A percentile compares a stretch with the other conserved stretches of the same genome.
Evolutionary conservation across 2,329 filamentous ascomycete genomes (phyloP).

Genomic region (Didymella keratinophila): DNA sequence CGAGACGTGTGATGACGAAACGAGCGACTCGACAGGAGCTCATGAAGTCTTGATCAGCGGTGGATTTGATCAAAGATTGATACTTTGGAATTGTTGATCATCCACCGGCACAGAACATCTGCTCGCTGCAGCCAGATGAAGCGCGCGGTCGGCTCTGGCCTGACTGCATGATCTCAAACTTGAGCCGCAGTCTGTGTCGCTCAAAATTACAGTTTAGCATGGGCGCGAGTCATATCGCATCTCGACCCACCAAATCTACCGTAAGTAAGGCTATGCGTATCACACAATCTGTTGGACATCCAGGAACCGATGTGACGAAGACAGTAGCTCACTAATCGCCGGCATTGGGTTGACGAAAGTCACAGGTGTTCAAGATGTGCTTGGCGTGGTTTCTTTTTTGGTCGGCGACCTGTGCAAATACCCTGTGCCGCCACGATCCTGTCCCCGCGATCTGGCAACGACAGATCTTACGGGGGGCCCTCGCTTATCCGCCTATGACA

Average conservation of each 20-base stretch:
- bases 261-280: not conserved
- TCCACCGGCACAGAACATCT: not conserved
- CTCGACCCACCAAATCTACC: not conserved
- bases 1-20: conserved; percentile 22
- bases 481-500: conserved; percentile 24
- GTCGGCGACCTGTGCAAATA: conserved; percentile 17
- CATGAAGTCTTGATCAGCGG: conserved; percentile 68
- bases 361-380: conserved; percentile 2
- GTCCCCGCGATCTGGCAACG: conserved; percentile 25
- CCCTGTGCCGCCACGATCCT: conserved; percentile 23
- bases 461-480: conserved; percentile 17
- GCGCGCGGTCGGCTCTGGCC: not conserved
- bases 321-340: conserved; percentile 4
- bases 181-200: not conserved
- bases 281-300: not conserved
- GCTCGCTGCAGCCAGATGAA: not conserved
- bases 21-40: conserved; percentile 18
- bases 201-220: not conserved
- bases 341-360: not conserved
- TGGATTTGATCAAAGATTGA: conserved; percentile 68
- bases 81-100: conserved; percentile 59
- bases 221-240: not conserved
- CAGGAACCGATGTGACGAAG: not conserved
- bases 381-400: conserved; percentile 20
- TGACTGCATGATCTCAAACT: not conserved